These are phyloP conservation scores for Lactifluus echinatus DNA, from an alignment of 768 basidiomycete genomes.

Conservation along the genomic window DNA sequence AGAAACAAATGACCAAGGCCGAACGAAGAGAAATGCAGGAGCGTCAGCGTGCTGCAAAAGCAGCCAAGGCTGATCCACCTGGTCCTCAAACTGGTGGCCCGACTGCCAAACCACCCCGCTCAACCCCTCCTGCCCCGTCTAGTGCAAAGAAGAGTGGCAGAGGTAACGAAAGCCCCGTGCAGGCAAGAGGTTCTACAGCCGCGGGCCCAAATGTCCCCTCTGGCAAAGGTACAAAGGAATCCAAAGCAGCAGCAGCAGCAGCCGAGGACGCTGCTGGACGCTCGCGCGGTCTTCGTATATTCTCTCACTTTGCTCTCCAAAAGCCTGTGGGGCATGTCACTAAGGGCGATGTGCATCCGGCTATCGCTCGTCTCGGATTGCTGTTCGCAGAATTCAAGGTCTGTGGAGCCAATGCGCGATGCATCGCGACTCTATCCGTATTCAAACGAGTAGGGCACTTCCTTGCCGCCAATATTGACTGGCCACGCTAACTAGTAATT, in stretches of 20 bases:
- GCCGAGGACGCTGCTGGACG: conserved; percentile 30
- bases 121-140: background rate
- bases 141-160: conserved; percentile 2
- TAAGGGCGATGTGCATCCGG: conserved; percentile 88
- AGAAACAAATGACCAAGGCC: conserved; percentile 31
- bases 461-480: conserved; percentile 14
- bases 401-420: conserved; percentile 90
- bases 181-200: background rate
- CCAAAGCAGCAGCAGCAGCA: conserved; percentile 17
- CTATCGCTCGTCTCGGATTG: conserved; percentile 75
- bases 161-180: conserved; percentile 22
- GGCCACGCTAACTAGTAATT: conserved; percentile 10
- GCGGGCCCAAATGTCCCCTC: conserved; percentile 19
- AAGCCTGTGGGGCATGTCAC: conserved; percentile 40
- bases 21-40: conserved; percentile 24
- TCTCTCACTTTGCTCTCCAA: conserved; percentile 77
- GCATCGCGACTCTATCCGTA: conserved; percentile 83
- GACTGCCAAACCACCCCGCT: conserved; percentile 4
- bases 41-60: conserved; percentile 21
- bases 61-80: background rate
- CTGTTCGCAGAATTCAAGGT: conserved; percentile 90
- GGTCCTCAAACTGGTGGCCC: background rate
- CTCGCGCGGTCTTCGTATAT: conserved; percentile 68
- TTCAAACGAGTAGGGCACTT: conserved; percentile 72
- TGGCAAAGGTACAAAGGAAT: conserved; percentile 14